Evolutionary conservation across 1,139 yeast genomes (phyloP).

Genomic region (Taphrina wiesneri): DNA sequence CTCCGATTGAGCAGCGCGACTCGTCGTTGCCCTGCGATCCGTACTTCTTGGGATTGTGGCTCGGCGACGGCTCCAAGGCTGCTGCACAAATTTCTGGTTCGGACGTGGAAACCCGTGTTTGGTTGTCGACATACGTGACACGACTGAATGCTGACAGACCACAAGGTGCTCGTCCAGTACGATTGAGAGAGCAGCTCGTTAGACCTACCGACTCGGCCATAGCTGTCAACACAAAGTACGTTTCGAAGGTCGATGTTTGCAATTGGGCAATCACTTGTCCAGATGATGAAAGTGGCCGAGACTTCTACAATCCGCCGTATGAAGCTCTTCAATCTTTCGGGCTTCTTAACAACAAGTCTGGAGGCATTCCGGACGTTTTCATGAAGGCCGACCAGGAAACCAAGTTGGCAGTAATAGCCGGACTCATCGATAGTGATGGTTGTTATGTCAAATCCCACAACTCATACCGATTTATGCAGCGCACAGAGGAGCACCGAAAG

Average conservation of each 20-base stretch:
- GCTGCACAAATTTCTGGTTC: neutral
- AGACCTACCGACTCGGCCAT: neutral
- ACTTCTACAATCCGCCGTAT: neutral
- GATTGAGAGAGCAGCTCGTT: neutral
- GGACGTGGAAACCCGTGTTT: neutral
- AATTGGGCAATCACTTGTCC: neutral
- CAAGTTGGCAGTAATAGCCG: neutral
- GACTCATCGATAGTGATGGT: neutral
- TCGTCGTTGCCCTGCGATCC: neutral
- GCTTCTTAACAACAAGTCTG: neutral
- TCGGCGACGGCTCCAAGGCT: neutral
- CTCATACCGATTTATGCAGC: neutral
- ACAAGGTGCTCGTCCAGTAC: neutral
- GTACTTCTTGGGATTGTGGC: neutral
- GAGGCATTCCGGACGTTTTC: neutral
- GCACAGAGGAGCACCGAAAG: neutral
- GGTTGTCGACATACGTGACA: neutral
- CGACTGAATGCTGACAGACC: neutral
- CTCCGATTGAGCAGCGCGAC: neutral
- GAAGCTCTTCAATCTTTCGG: neutral
- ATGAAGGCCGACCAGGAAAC: neutral
- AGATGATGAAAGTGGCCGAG: neutral
- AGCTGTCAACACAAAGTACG: neutral
- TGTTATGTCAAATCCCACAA: neutral
- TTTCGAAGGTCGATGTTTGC: neutral